Evolutionary conservation across 345 rosid genomes (phyloP).

Genomic region (Murraya paniculata): DNA sequence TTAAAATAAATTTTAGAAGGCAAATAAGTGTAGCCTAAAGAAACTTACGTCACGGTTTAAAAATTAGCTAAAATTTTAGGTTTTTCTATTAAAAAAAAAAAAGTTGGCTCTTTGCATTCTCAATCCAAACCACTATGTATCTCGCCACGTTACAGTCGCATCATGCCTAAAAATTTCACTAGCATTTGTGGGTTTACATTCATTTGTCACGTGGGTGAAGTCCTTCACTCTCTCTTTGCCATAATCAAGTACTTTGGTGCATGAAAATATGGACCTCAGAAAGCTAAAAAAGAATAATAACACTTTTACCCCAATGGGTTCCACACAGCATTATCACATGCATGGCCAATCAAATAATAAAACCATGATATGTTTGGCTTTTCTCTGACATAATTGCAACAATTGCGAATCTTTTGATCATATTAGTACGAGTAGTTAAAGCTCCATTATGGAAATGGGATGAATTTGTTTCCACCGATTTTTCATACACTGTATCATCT

Average conservation of each 20-base stretch:
- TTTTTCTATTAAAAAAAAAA: too few species aligned
- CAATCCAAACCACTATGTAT: neutral
- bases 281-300: neutral
- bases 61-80: too few species aligned
- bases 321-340: slow-evolving; percentile 28
- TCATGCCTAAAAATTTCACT: neutral
- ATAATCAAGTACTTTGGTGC: neutral
- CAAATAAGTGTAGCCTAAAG: too few species aligned
- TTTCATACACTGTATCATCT: neutral
- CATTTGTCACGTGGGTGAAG: neutral
- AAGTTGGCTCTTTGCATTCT: too few species aligned
- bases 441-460: neutral
- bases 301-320: slow-evolving; percentile 5
- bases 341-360: slow-evolving; percentile 23
- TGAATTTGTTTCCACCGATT: neutral
- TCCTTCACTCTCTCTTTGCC: neutral
- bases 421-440: neutral
- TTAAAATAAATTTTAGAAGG: too few species aligned
- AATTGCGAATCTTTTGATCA: slow-evolving; percentile 5
- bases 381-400: slow-evolving; percentile 21
- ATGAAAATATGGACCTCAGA: neutral
- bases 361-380: slow-evolving; percentile 24
- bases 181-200: neutral
- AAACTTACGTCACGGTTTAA: too few species aligned
- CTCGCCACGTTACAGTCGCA: neutral